Conservation (phyloP, 2,329 filamentous ascomycete species). For the Venturia effusa region DNA sequence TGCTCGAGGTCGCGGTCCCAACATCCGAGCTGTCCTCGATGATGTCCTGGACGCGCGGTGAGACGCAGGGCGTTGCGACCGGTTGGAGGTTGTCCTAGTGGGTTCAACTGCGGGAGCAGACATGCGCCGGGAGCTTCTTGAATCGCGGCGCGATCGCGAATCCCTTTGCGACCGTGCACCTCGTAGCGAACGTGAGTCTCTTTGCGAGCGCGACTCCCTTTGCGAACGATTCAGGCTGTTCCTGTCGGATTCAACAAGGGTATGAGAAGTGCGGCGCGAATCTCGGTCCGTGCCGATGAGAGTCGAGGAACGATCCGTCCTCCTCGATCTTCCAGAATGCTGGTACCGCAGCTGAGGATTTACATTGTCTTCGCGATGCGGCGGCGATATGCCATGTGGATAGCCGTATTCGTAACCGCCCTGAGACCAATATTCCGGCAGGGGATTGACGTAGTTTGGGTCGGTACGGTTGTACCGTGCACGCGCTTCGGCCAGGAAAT, state of each 20-base stretch:
- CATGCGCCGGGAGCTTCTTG: neutral
- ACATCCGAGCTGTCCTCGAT: neutral
- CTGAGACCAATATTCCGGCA: neutral
- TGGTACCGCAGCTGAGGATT: neutral
- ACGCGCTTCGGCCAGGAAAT: neutral
- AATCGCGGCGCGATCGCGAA: neutral
- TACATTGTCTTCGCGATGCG: neutral
- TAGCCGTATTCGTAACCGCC: conserved; percentile 3
- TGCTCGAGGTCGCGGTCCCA: neutral
- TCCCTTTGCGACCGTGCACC: neutral
- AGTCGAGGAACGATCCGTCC: neutral
- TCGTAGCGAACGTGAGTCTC: neutral
- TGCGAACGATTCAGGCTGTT: neutral
- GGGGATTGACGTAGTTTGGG: neutral
- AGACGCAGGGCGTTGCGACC: neutral
- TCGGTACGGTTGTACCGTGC: neutral
- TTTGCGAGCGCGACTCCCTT: neutral
- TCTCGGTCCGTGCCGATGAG: neutral
- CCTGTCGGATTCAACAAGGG: neutral
- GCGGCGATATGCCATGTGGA: neutral
- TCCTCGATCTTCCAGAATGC: neutral
- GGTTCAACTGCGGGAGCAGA: neutral
- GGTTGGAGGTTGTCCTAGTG: neutral
- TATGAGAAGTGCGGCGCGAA: neutral
- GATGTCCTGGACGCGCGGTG: neutral